phyloP scores from a whole-genome alignment of 2,329 filamentous ascomycete genomes.

The Fusarium sacchari region DNA sequence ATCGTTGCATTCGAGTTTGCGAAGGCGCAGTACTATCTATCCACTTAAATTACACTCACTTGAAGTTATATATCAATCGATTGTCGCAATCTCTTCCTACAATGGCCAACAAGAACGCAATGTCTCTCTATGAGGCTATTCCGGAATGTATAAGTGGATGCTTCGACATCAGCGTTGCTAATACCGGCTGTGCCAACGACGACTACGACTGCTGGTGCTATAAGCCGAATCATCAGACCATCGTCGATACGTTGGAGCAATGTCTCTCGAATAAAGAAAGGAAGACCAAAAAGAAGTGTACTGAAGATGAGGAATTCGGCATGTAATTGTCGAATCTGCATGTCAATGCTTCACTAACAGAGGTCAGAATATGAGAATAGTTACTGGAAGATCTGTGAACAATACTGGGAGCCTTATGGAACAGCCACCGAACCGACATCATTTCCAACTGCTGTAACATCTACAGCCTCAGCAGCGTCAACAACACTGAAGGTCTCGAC shows the following conservation, averaged over 20 bases:
- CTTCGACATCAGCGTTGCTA: constrained; percentile 38
- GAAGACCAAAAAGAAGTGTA: constrained; percentile 27
- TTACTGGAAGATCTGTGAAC: constrained; percentile 43
- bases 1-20: background rate
- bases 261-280: constrained; percentile 35
- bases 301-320: constrained; percentile 38
- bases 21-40: background rate
- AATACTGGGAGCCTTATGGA: constrained; percentile 41
- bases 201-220: constrained; percentile 44
- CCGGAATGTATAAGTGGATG: constrained; percentile 35
- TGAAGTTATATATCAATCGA: background rate
- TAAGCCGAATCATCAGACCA: constrained; percentile 35
- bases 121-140: constrained; percentile 29
- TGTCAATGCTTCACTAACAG: background rate
- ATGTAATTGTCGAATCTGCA: background rate
- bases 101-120: constrained; percentile 39
- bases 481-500: background rate
- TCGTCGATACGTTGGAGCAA: constrained; percentile 38
- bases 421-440: constrained; percentile 37
- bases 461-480: background rate
- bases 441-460: constrained; percentile 7
- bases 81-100: background rate
- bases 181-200: constrained; percentile 33
- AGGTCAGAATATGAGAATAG: constrained; percentile 40
- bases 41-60: background rate